These are phyloP conservation scores for Akanthomyces muscarius DNA, from an alignment of 2,329 filamentous ascomycete species.

Conservation along the genomic window DNA sequence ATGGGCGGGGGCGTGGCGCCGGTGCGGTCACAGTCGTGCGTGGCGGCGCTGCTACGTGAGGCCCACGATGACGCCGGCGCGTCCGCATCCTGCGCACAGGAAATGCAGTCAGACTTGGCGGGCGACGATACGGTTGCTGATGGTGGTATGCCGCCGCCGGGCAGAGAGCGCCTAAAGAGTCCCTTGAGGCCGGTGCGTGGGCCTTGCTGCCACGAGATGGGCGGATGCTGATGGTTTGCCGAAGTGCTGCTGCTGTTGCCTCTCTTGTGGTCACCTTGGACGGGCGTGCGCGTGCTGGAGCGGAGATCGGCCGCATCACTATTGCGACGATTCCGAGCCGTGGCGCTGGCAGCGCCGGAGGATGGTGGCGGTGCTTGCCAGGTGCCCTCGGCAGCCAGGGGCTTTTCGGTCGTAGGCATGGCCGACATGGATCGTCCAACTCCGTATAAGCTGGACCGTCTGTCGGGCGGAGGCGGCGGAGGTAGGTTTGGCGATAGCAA, in stretches of 20 bases:
- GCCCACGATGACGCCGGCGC: slow-evolving; percentile 27
- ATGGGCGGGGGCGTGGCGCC: slow-evolving; percentile 57
- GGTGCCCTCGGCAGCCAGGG: slow-evolving; percentile 10
- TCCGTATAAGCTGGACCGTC: slow-evolving; percentile 52
- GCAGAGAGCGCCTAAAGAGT: slow-evolving; percentile 48
- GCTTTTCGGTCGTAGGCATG: slow-evolving; percentile 19
- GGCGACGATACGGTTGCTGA: not conserved
- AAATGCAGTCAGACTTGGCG: not conserved
- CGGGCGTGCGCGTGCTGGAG: slow-evolving; percentile 11
- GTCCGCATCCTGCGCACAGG: not conserved
- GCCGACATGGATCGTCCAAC: slow-evolving; percentile 35
- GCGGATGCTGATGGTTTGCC: slow-evolving; percentile 38
- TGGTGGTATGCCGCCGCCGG: slow-evolving; percentile 28
- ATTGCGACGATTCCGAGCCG: slow-evolving; percentile 18
- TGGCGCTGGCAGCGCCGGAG: slow-evolving; percentile 19
- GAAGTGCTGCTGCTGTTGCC: slow-evolving; percentile 25
- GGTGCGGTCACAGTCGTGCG: slow-evolving; percentile 38
- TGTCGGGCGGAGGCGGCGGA: slow-evolving; percentile 47
- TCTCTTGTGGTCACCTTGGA: slow-evolving; percentile 31
- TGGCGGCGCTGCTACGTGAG: slow-evolving; percentile 28
- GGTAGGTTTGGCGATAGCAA: slow-evolving; percentile 36
- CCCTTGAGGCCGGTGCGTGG: slow-evolving; percentile 45
- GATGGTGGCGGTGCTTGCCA: slow-evolving; percentile 21
- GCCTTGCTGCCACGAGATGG: slow-evolving; percentile 41
- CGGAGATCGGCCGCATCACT: slow-evolving; percentile 15